Base-by-base conservation (phyloP, 2,329 filamentous ascomycete genomes). In the Paecilomyces dactylethromorphus region DNA sequence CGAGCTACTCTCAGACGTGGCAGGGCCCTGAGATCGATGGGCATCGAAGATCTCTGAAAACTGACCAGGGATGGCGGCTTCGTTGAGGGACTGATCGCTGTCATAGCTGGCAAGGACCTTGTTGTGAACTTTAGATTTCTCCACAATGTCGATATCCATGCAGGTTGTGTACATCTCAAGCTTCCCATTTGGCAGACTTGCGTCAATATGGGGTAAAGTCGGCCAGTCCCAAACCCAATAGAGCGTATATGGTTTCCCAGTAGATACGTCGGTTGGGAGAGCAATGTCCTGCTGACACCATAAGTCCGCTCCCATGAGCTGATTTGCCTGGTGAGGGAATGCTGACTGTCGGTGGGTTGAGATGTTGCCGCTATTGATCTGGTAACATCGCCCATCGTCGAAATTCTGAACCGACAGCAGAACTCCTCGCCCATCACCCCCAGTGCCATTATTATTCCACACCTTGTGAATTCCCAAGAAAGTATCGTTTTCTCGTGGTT, bases 171-270 rank as follows among this genome's bases (percentile, higher is more conserved):
- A 81, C 39, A 78, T 69, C 63, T 81, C 78, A 53, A 70, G 63
- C 64, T 79, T 79, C 49, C 77, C 77, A 6, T 75, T 63, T n/a
- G 74, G 73, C 22, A 75, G 64, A 8, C 62, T 66, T 15, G 72
- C 65, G 60, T 76, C 69, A 18, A 62, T 69, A 39, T 68, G 66
- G 11, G 75, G 68, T n/a, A 64, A 79, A 13, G 84, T 87, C 2
- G 88, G 87, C 91, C 92, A 99, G 74, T 96, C 89, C 94, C 94
- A 97, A 53, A 97, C 88, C 93, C 93, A 97, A 80, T 96, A 96
- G 56, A 96, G 76, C 2, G 91, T 93, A 72, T 92, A 90, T 29
- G 82, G 81, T 31, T 86, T 83, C 52, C 86, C 85, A 10, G 79
- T 73, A n/a, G 82, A 74, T 53, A 85, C 78, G 65, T 89, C 83